These are phyloP conservation scores for Phlebopus sp. DNA, from an alignment of 1,284 basidiomycete species.

Conservation along the genomic window DNA sequence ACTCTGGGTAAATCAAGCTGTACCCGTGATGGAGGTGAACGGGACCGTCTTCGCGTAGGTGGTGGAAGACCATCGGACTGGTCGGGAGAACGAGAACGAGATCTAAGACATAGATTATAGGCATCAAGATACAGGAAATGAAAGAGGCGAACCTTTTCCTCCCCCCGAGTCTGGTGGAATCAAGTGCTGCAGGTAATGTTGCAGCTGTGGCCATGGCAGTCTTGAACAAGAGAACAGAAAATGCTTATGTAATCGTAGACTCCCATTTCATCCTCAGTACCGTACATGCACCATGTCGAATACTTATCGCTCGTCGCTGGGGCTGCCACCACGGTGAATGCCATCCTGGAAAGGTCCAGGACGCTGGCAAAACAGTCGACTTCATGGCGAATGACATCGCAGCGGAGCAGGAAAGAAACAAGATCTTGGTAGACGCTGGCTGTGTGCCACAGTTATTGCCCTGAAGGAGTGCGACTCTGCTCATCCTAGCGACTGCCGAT, in stretches of 20 bases:
- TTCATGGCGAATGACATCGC: too few species aligned
- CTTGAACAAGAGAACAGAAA: neutral
- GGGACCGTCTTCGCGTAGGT: slow-evolving; percentile 59
- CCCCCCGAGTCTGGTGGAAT: slow-evolving; percentile 12
- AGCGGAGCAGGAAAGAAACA: too few species aligned
- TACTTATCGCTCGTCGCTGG: too few species aligned
- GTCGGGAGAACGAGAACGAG: slow-evolving; percentile 51
- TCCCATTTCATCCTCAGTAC: too few species aligned
- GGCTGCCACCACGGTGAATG: too few species aligned
- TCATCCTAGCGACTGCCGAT: neutral
- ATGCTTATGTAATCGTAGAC: too few species aligned
- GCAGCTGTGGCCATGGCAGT: slow-evolving; percentile 47
- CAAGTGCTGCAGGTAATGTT: slow-evolving; percentile 2
- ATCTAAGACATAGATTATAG: slow-evolving; percentile 39
- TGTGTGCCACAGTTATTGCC: neutral
- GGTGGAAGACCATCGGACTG: slow-evolving; percentile 53
- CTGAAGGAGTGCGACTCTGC: neutral
- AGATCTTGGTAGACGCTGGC: neutral
- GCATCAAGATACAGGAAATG: neutral
- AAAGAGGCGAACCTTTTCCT: slow-evolving; percentile 23
- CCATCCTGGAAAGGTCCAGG: too few species aligned
- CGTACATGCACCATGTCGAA: too few species aligned
- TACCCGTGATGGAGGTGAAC: slow-evolving; percentile 46
- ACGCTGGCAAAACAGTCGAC: too few species aligned
- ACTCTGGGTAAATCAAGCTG: slow-evolving; percentile 56